Conservation (phyloP, 1,139 yeast genomes). For the Pichiaceae sp. region DNA sequence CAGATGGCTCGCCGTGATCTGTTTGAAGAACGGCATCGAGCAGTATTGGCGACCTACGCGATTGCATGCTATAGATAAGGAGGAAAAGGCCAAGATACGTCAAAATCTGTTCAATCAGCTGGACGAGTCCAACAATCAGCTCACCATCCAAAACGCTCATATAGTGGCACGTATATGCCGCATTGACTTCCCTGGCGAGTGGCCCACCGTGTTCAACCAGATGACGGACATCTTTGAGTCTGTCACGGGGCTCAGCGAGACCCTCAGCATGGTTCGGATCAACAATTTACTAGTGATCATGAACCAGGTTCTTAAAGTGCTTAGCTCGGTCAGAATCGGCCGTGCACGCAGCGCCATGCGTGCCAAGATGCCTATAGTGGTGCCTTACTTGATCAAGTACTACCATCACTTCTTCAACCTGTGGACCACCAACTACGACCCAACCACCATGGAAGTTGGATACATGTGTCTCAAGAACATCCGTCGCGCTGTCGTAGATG, state of each 20-base stretch:
- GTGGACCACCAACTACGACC: slow-evolving; percentile 45
- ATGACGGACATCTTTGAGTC: slow-evolving; percentile 41
- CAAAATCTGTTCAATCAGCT: slow-evolving; percentile 48
- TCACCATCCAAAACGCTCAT: slow-evolving; percentile 77
- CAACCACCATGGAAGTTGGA: slow-evolving; percentile 57
- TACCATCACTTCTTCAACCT: slow-evolving; percentile 52
- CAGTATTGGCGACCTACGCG: slow-evolving; percentile 74
- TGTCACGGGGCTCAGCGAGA: slow-evolving; percentile 29
- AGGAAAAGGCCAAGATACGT: slow-evolving; percentile 63
- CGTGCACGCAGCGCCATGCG: slow-evolving; percentile 75
- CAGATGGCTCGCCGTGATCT: slow-evolving; percentile 83
- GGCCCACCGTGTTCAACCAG: slow-evolving; percentile 75
- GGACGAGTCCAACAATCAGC: slow-evolving; percentile 64
- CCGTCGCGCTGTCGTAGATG: slow-evolving; percentile 69
- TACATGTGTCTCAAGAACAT: slow-evolving; percentile 69
- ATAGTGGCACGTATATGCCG: slow-evolving; percentile 72
- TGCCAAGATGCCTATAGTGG: slow-evolving; percentile 53
- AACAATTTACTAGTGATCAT: slow-evolving; percentile 59
- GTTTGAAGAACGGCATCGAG: slow-evolving; percentile 81
- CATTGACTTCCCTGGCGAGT: slow-evolving; percentile 77
- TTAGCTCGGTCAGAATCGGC: slow-evolving; percentile 76
- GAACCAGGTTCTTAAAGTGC: slow-evolving; percentile 68
- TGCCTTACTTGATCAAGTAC: slow-evolving; percentile 49
- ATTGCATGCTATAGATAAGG: slow-evolving; percentile 43
- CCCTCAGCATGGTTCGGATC: slow-evolving; percentile 35